These are phyloP conservation scores for Calonectria pseudoreteaudii DNA, from an alignment of 2,329 filamentous ascomycete species.

Conservation along the genomic window DNA sequence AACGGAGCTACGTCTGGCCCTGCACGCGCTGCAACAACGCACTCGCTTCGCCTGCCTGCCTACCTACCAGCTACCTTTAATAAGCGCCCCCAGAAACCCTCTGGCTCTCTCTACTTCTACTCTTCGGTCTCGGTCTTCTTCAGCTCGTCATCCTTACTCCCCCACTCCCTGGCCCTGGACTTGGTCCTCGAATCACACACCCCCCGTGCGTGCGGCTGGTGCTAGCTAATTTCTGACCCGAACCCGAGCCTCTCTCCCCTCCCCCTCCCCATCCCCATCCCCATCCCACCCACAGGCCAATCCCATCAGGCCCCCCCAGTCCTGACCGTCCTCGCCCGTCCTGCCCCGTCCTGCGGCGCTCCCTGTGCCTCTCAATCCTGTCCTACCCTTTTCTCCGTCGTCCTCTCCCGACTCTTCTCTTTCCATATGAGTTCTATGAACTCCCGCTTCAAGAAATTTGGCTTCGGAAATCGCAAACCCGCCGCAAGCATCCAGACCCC, in stretches of 20 bases:
- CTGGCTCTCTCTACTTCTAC: background rate
- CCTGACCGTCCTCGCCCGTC: constrained; percentile 31
- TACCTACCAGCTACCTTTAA: background rate
- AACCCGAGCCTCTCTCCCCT: constrained; percentile 34
- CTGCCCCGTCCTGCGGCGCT: constrained; percentile 37
- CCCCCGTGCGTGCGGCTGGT: constrained; percentile 30
- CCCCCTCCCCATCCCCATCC: constrained; percentile 31
- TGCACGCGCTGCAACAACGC: background rate
- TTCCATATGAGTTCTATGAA: constrained; percentile 81
- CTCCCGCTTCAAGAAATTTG: constrained; percentile 82
- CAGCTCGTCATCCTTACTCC: constrained; percentile 16
- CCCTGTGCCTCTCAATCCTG: constrained; percentile 39
- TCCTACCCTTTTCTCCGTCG: constrained; percentile 42
- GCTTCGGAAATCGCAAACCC: constrained; percentile 85
- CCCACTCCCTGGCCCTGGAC: constrained; percentile 16
- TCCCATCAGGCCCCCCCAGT: constrained; percentile 31
- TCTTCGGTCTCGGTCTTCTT: background rate
- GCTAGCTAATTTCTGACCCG: constrained; percentile 45
- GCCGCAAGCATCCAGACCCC: constrained; percentile 68
- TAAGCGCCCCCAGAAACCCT: constrained; percentile 1
- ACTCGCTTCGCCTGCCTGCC: background rate
- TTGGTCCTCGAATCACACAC: constrained; percentile 17
- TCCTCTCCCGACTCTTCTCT: constrained; percentile 41
- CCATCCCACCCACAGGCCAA: constrained; percentile 33
- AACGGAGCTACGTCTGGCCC: background rate